These are phyloP conservation scores for Backusella sp. DNA, from an alignment of 192 early-diverging fungal genomes.

Conservation along the genomic window DNA sequence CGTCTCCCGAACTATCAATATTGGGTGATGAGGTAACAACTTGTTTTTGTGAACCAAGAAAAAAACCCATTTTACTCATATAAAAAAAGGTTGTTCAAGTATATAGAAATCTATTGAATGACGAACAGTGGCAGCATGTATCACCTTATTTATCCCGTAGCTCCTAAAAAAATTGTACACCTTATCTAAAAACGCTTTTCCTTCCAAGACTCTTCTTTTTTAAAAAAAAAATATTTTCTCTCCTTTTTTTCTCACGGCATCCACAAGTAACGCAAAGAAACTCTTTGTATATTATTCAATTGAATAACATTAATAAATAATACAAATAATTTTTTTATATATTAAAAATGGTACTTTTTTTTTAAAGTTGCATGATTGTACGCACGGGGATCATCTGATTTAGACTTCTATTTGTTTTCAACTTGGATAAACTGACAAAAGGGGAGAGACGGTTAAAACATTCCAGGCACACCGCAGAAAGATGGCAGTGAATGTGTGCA, in stretches of 20 bases:
- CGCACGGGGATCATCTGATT: background rate
- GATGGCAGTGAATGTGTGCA: background rate
- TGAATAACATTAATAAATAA: background rate
- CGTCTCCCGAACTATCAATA: slow-evolving; percentile 6
- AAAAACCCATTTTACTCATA: too few relatives aligned
- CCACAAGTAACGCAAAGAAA: background rate
- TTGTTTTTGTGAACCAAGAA: background rate
- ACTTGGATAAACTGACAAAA: background rate
- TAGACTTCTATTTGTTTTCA: background rate
- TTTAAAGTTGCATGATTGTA: background rate
- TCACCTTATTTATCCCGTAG: background rate
- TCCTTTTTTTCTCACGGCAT: background rate
- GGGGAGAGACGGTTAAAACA: too few relatives aligned
- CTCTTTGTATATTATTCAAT: background rate
- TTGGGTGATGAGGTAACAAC: background rate
- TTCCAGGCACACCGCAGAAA: too few relatives aligned
- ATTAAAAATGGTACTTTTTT: background rate
- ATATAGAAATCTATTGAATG: background rate
- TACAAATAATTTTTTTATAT: background rate
- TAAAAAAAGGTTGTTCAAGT: background rate
- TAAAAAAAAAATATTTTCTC: background rate
- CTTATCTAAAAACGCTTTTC: background rate
- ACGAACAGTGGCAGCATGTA: background rate
- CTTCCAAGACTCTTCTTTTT: background rate
- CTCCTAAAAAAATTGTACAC: background rate